A percentile compares a stretch with the other conserved stretches of the same genome.
Conservation (phyloP, 257 asterid genomes). For the Sherardia arvensis region DNA sequence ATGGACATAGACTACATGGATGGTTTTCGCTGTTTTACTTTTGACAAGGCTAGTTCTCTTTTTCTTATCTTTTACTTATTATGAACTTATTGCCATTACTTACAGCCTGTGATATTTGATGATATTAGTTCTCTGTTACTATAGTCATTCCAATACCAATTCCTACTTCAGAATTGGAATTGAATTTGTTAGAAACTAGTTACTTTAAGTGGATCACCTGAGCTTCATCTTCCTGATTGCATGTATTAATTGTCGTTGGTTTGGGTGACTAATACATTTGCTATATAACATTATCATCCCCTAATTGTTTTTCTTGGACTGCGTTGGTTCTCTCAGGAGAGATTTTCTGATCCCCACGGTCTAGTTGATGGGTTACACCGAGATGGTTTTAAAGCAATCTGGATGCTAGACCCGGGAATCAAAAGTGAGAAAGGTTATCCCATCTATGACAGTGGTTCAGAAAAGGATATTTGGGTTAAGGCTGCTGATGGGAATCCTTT, state of each 20-base stretch:
- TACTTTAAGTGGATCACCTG: neutral
- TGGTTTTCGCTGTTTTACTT: slow-evolving; percentile 92
- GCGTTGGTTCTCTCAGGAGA: slow-evolving; percentile 36
- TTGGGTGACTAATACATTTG: too few relatives aligned
- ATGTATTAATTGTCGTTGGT: neutral
- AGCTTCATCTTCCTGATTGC: neutral
- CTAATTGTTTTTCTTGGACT: neutral
- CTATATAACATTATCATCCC: neutral
- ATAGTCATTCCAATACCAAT: too few relatives aligned
- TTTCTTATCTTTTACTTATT: neutral
- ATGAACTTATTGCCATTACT: neutral
- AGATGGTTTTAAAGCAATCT: slow-evolving; percentile 84
- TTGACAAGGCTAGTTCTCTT: slow-evolving; percentile 50
- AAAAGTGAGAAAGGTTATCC: slow-evolving; percentile 77
- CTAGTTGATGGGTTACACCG: slow-evolving; percentile 70
- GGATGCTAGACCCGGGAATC: slow-evolving; percentile 99
- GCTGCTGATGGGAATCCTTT: slow-evolving; percentile 67
- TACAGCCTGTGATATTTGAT: neutral
- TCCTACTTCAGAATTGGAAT: neutral
- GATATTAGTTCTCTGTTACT: neutral
- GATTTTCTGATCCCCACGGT: slow-evolving; percentile 73
- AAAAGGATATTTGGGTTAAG: slow-evolving; percentile 78
- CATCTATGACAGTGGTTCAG: slow-evolving; percentile 77
- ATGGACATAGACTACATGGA: slow-evolving; percentile 99
- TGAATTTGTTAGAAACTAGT: neutral